These are phyloP conservation scores for Cylindricascospora bacillispora DNA, from an alignment of 1,139 yeast genomes.

Conservation along the genomic window DNA sequence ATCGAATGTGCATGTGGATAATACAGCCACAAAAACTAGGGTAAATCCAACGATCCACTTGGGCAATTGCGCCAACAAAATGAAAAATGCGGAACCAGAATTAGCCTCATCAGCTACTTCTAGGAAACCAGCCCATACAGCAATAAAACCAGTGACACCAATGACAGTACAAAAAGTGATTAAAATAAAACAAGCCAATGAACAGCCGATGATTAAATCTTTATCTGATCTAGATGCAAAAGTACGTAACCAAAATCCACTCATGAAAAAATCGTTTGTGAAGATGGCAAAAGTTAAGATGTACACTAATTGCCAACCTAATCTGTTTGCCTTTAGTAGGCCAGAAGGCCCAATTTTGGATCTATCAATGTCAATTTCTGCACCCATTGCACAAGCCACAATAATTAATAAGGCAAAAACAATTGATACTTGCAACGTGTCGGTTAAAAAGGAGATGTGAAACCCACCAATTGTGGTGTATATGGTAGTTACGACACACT, in stretches of 20 bases:
- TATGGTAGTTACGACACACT: slow-evolving; percentile 75
- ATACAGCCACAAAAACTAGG: slow-evolving; percentile 54
- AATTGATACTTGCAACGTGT: slow-evolving; percentile 70
- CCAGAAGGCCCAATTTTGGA: slow-evolving; percentile 53
- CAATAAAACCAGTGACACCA: slow-evolving; percentile 76
- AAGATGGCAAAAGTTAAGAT: slow-evolving; percentile 77
- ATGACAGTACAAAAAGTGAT: slow-evolving; percentile 54
- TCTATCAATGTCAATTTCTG: slow-evolving; percentile 58
- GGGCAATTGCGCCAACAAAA: slow-evolving; percentile 63
- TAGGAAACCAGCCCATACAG: slow-evolving; percentile 80
- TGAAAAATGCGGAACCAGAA: slow-evolving; percentile 52
- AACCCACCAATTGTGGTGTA: slow-evolving; percentile 89
- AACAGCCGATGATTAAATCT: slow-evolving; percentile 65
- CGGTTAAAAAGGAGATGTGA: slow-evolving; percentile 78
- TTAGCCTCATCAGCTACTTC: slow-evolving; percentile 48
- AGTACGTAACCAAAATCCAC: slow-evolving; percentile 90
- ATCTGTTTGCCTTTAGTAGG: slow-evolving; percentile 44
- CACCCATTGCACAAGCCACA: slow-evolving; percentile 71
- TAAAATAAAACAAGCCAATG: slow-evolving; percentile 57
- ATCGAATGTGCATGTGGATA: slow-evolving; percentile 85
- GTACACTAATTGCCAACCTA: slow-evolving; percentile 85
- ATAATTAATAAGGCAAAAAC: slow-evolving; percentile 56
- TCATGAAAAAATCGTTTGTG: slow-evolving; percentile 79
- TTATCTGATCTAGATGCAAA: slow-evolving; percentile 74
- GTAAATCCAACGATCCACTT: slow-evolving; percentile 80